Evolutionary conservation across 2,329 filamentous ascomycete genomes (phyloP), one percentile per base, ranked within the genome.

Genomic region (Apiospora arundinis): DNA sequence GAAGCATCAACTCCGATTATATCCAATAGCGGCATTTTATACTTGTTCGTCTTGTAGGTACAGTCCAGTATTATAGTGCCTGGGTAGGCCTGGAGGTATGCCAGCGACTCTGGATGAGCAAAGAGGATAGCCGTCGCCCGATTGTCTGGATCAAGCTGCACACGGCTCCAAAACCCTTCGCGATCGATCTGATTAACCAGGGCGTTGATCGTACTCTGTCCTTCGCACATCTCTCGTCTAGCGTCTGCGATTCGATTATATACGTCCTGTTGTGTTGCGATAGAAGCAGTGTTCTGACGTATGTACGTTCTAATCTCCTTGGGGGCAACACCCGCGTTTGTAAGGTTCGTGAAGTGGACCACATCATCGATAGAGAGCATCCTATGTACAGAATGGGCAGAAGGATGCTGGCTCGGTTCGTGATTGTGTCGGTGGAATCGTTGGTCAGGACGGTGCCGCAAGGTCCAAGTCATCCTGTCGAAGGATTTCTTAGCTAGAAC

Each of bases 1-100:
- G 52, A 77, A 48, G 71, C 68, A 71, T 76, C 65, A 70, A 78
- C n/a, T n/a, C n/a, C n/a, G n/a, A n/a, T n/a, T n/a, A n/a, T n/a
- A n/a, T n/a, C n/a, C n/a, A n/a, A n/a, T 16, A 78, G 71, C 5
- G 69, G 74, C 70, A 78, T 77, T 2, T 25, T 46, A 28, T 75
- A 74, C 65, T 75, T 77, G 42, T 77, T 77, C 4, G 71, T 77
- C 67, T 78, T 77, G 48, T 77, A 77, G 9, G 70, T 77, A 63
- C 69, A 77, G 48, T 76, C 73, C 37, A 77, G 37, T 37, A 78
- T 18, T 14, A 77, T 49, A 1, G 76, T 16, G 56, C 76, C 70
- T 3, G 71, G 72, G 70, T 78, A 75, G 2, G 37, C 16, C 44
- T 76, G 48, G 14, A 78, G 72, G 52, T 76, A 77, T 60, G 23